Evolutionary conservation across 768 basidiomycete species (phyloP), one percentile per base, ranked within the genome.

Genomic region (Tephrocybe sp.): DNA sequence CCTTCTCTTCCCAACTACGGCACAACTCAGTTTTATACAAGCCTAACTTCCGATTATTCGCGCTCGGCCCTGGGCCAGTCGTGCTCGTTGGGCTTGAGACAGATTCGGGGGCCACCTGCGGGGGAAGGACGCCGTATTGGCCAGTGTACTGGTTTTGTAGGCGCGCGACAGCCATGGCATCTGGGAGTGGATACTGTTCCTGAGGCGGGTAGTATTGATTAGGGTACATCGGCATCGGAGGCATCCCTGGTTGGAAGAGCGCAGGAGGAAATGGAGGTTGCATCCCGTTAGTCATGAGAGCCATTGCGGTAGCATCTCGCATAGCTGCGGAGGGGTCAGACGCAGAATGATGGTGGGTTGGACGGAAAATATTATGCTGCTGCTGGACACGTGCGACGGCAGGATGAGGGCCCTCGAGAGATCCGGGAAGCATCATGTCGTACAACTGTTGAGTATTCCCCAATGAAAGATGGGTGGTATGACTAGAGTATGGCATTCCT

Each of bases 1-100:
- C 90, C 65, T 93, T 93, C 71, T 93, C 91, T 66, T 93, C 91
- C 91, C 92, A 93, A 65, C 92, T 94, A 56, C 88, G 75, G 68
- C 92, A 93, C 41, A 93, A 58, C 66, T 93, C 88, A 0, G 93
- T 94, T 75, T 95, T 95, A 76, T 95, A 95, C 41, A 95, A 64
- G 15, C 89, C 90, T 21, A 93, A 70, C 73, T 95, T 95, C 60
- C 93, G 80, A 65, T 95, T 95, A 71, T 94, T 94, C 9, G 91
- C 88, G 56, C 90, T 93, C 14, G 92, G 92, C 0, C 91, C 91
- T 40, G 76, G 76, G 24, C 76, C 72, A 51, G 61, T 74, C 12
- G 66, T 69, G 58, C 64, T 74, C 17, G 73, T 70, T 0, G 78
- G 75, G 55, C 76, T 79, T 14, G 75, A 65, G 34, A 77, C 65